Conservation (phyloP, 129 eudicot genomes). For the Ambrosia artemisiifolia region DNA sequence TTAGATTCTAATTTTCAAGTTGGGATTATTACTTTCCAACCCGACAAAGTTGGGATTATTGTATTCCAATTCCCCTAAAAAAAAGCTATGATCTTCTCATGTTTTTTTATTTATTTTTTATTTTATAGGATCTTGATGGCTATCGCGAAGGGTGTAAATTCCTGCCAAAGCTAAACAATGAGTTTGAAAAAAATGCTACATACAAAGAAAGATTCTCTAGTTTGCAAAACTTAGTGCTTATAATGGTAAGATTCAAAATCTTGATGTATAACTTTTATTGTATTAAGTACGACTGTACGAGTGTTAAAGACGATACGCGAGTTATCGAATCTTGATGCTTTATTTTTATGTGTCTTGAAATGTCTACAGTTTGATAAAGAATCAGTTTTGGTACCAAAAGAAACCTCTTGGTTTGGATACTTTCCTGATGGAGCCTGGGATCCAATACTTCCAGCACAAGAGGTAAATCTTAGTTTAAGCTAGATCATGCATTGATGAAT, state of each 20-base stretch:
- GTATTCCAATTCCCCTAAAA: too few relatives aligned
- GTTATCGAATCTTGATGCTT: neutral
- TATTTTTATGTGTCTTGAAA: neutral
- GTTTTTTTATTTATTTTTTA: neutral
- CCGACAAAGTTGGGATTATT: too few relatives aligned
- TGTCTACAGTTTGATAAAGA: constrained; percentile 60
- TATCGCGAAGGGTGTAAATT: constrained; percentile 63
- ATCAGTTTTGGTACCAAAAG: constrained; percentile 61
- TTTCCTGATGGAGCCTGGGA: constrained; percentile 69
- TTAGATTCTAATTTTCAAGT: too few relatives aligned
- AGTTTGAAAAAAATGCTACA: constrained; percentile 49
- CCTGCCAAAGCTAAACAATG: constrained; percentile 77
- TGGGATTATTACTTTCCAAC: too few relatives aligned
- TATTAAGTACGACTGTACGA: too few relatives aligned
- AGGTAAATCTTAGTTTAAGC: constrained; percentile 37
- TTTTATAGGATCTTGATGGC: constrained; percentile 48
- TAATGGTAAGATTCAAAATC: constrained; percentile 50
- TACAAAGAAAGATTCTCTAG: constrained; percentile 72
- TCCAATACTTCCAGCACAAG: constrained; percentile 58
- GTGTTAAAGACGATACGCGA: neutral
- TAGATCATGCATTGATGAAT: constrained; percentile 11
- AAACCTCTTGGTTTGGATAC: constrained; percentile 82
- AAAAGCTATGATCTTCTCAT: constrained; percentile 1
- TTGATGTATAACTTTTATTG: neutral
- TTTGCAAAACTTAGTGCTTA: constrained; percentile 78